phyloP scores from a whole-genome alignment of 2,329 filamentous ascomycete genomes.

The Boeremia exigua region DNA sequence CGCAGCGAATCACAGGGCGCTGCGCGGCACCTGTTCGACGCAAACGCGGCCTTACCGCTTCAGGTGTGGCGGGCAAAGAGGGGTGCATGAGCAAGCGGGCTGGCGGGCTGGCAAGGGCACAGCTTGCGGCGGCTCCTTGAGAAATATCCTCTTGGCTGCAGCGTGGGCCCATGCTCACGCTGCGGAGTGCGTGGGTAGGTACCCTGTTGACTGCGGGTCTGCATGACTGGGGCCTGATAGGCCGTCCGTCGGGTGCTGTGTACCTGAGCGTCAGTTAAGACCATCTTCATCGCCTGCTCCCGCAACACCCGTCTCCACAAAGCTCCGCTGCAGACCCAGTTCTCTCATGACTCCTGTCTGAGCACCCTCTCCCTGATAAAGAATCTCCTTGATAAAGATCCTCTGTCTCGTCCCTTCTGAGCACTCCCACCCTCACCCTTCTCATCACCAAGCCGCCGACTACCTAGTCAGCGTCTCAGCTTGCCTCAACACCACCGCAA shows the following conservation, averaged over 20 bases:
- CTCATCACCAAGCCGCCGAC: conserved; percentile 10
- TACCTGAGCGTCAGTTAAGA: conserved; percentile 38
- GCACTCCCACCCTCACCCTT: not conserved
- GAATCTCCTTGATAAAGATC: conserved; percentile 8
- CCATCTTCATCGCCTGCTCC: conserved; percentile 35
- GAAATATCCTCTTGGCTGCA: conserved; percentile 29
- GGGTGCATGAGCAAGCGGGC: conserved; percentile 26
- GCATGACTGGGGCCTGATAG: conserved; percentile 12
- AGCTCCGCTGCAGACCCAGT: conserved; percentile 27
- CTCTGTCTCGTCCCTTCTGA: conserved; percentile 3
- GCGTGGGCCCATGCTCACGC: conserved; percentile 16
- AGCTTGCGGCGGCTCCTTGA: conserved; percentile 25
- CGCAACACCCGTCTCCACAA: conserved; percentile 33
- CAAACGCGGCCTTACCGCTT: conserved; percentile 17
- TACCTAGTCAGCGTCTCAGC: conserved; percentile 5
- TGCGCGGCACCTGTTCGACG: conserved; percentile 29
- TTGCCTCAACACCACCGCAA: conserved; percentile 5
- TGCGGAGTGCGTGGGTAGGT: conserved; percentile 25
- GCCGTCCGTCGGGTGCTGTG: conserved; percentile 13
- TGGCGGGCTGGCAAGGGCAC: conserved; percentile 2
- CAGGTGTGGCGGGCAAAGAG: conserved; percentile 16
- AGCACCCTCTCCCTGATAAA: conserved; percentile 12
- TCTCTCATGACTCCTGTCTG: conserved; percentile 29
- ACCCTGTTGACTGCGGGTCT: conserved; percentile 19
- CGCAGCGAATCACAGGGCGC: conserved; percentile 26